Base-by-base conservation (phyloP, 1,284 basidiomycete genomes). In the Singerocomus rubriflavus region DNA sequence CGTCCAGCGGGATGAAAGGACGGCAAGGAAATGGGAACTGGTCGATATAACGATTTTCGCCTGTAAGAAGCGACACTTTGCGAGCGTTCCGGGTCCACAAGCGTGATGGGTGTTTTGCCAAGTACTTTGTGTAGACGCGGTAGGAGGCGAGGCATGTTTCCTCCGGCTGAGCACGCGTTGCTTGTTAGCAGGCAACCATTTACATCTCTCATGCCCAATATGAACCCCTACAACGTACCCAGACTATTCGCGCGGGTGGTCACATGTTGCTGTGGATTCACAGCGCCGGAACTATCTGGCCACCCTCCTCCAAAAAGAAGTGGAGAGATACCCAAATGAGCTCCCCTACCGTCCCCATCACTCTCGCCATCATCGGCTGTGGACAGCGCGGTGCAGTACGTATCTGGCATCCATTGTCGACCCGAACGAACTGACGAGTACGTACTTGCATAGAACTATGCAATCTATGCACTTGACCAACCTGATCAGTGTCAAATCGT, bases 311-410 rank as follows among this genome's bases (percentile, higher is more conserved):
- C 31, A 68, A 52, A 51, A 46, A 54, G 29, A 69, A 66, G 53
- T 60, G 61, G 35, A 41, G 56, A 9, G 44, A 46, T 45, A 48
- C 42, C 44, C 39, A 38, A 17, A 64, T 61, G 56, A 53, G 43
- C 44, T 39, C 60, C 36, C 55, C 64, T 26, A 44, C 56, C 6
- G 49, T 68, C 14, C 70, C 74, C 17, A 64, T 83, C 37, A 81
- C 81, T 1, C 58, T 83, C 41, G 80, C 73, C 16, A 65, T 83
- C 51, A 70, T 93, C 39, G 92, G 91, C 21, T 91, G 88, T 58
- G 91, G 91, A 3, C 84, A 89, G 66, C 82, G 91, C 51, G 91
- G 91, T 51, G 76, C 76, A 67, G 87, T 88, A 56, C 52, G 64
- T 56, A 31, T n/a, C 41, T 25, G 4, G 8, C n/a, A 29, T 29